Base-by-base conservation (phyloP, 2,329 filamentous ascomycete species). In the Parastagonospora nodorum region DNA sequence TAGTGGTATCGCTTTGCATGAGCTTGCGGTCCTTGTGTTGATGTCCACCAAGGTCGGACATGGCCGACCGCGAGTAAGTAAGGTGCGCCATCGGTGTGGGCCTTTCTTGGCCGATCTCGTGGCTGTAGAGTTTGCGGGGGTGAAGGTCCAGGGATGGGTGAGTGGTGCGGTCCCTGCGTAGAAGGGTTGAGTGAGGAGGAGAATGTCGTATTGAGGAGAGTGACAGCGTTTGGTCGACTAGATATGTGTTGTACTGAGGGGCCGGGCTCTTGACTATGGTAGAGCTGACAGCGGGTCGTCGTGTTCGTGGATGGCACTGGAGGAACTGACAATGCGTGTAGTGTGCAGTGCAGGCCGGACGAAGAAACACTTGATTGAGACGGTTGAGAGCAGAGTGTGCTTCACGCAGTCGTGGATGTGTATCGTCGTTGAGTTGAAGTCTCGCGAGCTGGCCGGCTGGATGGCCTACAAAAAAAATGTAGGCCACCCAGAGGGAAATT, bases 381-480 rank as follows among this genome's bases (percentile, higher is more conserved):
- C 60, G 61, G 63, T 43, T 62, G 67, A 60, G 61, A 58, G 68
- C 68, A 69, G 58, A 48, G 43, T 42, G 49, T 65, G 67, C 71
- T 70, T 61, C 58, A 61, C 60, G 64, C 67, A 69, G 63, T 72
- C 65, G 67, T 63, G 59, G 50, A 53, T 60, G 66, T 71, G 64
- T 68, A 73, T 75, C 71, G 70, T 75, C 73, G 72, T 71, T 61
- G 69, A 74, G 81, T 84, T 83, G 80, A 82, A 81, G 79, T 80
- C 61, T 91, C 88, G 80, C 86, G 87, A 88, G 87, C 89, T 91
- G 88, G 72, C 85, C 86, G 88, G 88, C 89, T 92, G 84, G 84
- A 83, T 84, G 84, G 84, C 82, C 69, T 77, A 76, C 74, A 70
- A 73, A 69, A 69, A 41, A 65, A 72, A 48, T 58, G 81, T 75